Evolutionary conservation across 495 filamentous ascomycete species (phyloP).

Genomic region (Hyaloscypha variabilis): DNA sequence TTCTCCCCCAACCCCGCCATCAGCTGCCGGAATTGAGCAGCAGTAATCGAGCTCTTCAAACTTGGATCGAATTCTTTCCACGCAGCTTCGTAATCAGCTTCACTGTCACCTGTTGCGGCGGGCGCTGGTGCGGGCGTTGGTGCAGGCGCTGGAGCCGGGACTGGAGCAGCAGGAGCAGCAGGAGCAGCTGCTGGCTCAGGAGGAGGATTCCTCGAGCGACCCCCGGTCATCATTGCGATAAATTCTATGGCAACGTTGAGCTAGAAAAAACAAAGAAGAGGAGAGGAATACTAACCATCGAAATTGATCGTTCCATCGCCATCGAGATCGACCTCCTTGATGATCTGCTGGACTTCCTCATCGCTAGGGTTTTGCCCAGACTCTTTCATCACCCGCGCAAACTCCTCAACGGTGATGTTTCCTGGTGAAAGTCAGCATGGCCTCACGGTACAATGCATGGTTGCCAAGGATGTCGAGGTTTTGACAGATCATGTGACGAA

Average conservation of each 20-base stretch:
- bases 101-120: constrained; percentile 24
- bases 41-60: constrained; percentile 34
- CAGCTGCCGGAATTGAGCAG: constrained; percentile 35
- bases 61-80: constrained; percentile 36
- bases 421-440: constrained; percentile 19
- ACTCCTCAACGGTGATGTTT: constrained; percentile 39
- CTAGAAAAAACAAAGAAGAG: not conserved
- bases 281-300: constrained; percentile 31
- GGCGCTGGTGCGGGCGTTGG: constrained; percentile 14
- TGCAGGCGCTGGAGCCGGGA: not conserved
- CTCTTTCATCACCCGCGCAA: constrained; percentile 40
- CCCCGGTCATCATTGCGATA: constrained; percentile 43
- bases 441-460: not conserved
- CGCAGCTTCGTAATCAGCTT: constrained; percentile 30
- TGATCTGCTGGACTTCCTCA: constrained; percentile 37
- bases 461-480: too few species aligned
- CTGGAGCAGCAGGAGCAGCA: constrained; percentile 27
- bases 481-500: constrained; percentile 20
- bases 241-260: constrained; percentile 29
- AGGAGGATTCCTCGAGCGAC: constrained; percentile 15
- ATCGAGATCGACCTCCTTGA: constrained; percentile 40
- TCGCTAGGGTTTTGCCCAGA: constrained; percentile 35
- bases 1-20: constrained; percentile 33
- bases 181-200: constrained; percentile 2
- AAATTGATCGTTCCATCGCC: constrained; percentile 42